phyloP scores from a whole-genome alignment of 176 grass and related monocot species.

The Triticum turgidum region DNA sequence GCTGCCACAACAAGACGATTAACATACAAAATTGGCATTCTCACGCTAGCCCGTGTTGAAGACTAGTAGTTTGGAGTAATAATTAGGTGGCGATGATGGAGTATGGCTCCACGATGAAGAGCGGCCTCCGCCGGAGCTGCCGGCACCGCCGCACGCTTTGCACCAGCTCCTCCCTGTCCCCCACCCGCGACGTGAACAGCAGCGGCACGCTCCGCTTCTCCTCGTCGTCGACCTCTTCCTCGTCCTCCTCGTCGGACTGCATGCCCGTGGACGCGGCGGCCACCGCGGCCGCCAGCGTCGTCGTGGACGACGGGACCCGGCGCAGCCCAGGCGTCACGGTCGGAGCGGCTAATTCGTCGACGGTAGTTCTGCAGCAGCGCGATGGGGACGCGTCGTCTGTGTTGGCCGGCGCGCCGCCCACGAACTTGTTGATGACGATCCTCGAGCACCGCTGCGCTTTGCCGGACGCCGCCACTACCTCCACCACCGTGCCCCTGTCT shows the following conservation, averaged over 20 bases:
- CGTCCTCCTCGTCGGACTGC: not conserved
- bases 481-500: conserved; percentile 53
- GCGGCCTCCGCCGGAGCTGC: conserved; percentile 40
- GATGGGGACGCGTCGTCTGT: not conserved
- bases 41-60: too few species aligned
- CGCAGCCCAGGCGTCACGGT: not conserved
- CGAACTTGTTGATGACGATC: conserved; percentile 76
- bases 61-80: too few species aligned
- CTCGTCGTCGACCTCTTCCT: not conserved
- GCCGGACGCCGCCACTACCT: conserved; percentile 28
- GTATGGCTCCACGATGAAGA: conserved; percentile 59
- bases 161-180: conserved; percentile 50
- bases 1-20: too few species aligned
- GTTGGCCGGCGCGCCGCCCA: conserved; percentile 34
- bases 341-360: too few species aligned
- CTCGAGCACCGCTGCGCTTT: conserved; percentile 40
- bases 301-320: conserved; percentile 22
- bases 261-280: conserved; percentile 13
- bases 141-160: conserved; percentile 58
- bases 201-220: conserved; percentile 1
- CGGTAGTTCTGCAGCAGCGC: not conserved
- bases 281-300: conserved; percentile 42
- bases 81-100: conserved; percentile 43
- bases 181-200: conserved; percentile 46
- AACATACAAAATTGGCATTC: too few species aligned